Conservation (phyloP, 1,284 basidiomycete species). For the Kwoniella shivajii region DNA sequence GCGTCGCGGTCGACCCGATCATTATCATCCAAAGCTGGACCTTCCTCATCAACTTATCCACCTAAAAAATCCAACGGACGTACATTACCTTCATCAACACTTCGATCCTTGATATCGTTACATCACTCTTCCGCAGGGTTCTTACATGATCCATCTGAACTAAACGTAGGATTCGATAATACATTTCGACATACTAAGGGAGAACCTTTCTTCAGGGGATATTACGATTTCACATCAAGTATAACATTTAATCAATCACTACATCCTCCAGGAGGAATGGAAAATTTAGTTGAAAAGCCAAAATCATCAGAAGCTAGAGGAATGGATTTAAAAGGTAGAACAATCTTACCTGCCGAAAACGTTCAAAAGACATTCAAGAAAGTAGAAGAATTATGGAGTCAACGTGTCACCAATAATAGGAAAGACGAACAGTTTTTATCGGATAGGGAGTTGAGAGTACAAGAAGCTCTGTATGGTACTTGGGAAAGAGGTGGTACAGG, state of each 20-base stretch:
- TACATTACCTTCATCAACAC: conserved; percentile 26
- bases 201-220: conserved; percentile 21
- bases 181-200: conserved; percentile 29
- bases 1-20: not conserved
- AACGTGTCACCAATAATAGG: not conserved
- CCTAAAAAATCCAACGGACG: conserved; percentile 13
- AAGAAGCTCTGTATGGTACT: conserved; percentile 48
- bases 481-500: conserved; percentile 36
- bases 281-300: conserved; percentile 22
- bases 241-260: conserved; percentile 5
- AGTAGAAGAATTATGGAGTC: conserved; percentile 3
- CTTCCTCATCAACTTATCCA: conserved; percentile 13
- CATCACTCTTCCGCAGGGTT: conserved; percentile 49
- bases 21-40: conserved; percentile 12
- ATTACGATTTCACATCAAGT: conserved; percentile 12
- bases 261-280: conserved; percentile 15
- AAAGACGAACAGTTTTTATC: conserved; percentile 17
- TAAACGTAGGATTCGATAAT: conserved; percentile 38
- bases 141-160: conserved; percentile 36
- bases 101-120: conserved; percentile 41
- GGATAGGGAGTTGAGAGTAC: conserved; percentile 41
- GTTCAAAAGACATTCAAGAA: conserved; percentile 9
- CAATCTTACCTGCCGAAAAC: not conserved
- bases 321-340: conserved; percentile 5
- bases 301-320: conserved; percentile 5